Evolutionary conservation across 2,329 filamentous ascomycete species (phyloP).

Genomic region (Exophiala viscosa): DNA sequence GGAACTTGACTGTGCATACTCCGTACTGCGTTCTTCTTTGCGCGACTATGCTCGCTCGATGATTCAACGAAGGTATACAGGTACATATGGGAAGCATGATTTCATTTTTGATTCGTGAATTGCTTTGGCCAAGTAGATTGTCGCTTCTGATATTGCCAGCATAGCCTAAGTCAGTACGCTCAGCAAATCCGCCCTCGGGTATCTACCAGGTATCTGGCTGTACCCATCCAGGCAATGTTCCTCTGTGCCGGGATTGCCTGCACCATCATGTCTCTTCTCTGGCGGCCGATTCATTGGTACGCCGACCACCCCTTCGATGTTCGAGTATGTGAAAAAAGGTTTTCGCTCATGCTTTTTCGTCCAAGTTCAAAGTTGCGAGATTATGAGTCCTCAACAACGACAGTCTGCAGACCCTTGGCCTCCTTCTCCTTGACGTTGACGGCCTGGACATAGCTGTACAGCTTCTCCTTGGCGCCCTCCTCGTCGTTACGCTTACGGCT

Average conservation of each 20-base stretch:
- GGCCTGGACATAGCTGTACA: constrained; percentile 99
- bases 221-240: no score
- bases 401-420: constrained; percentile 93
- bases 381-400: constrained; percentile 70
- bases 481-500: constrained; percentile 99
- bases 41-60: no score
- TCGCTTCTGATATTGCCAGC: no score
- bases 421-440: constrained; percentile 88
- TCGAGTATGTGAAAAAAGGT: background rate
- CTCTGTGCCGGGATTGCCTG: no score
- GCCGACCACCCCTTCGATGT: background rate
- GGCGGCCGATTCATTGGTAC: no score
- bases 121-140: no score
- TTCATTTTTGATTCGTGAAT: background rate
- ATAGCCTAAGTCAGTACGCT: no score
- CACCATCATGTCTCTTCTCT: no score
- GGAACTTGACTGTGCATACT: background rate
- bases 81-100: background rate
- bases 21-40: no score
- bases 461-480: constrained; percentile 98
- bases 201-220: no score
- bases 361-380: constrained; percentile 4
- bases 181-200: no score
- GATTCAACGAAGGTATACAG: background rate
- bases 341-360: constrained; percentile 6